Evolutionary conservation across 768 basidiomycete genomes (phyloP).

Genomic region (Kwoniella heveanensis): DNA sequence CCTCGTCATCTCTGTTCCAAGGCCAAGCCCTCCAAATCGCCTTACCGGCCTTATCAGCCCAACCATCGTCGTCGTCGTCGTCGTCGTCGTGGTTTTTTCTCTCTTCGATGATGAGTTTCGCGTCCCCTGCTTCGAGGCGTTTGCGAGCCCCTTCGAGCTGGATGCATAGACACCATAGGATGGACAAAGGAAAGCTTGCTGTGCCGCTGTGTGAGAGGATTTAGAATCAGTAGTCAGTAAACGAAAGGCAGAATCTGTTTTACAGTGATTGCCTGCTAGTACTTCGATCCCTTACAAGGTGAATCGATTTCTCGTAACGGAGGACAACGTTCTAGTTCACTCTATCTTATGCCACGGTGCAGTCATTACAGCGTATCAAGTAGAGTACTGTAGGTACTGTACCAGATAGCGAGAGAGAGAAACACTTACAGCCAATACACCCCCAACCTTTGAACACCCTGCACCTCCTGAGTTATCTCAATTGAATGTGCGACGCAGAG

Average conservation of each 20-base stretch:
- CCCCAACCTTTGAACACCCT: neutral
- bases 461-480: slow-evolving; percentile 5
- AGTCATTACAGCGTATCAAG: too few relatives aligned
- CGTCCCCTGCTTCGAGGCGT: slow-evolving; percentile 2
- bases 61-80: slow-evolving; percentile 2
- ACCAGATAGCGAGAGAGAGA: neutral
- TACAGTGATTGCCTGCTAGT: too few relatives aligned
- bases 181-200: slow-evolving; percentile 8
- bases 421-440: slow-evolving; percentile 17
- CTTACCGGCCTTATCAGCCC: slow-evolving; percentile 9
- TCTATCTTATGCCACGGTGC: too few relatives aligned
- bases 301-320: neutral
- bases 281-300: too few relatives aligned
- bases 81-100: neutral
- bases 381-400: neutral
- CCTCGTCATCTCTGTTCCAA: neutral
- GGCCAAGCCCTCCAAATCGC: slow-evolving; percentile 8
- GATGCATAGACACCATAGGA: slow-evolving; percentile 8
- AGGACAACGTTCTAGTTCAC: too few relatives aligned
- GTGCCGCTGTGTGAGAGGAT: slow-evolving; percentile 2
- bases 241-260: too few relatives aligned
- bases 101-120: neutral
- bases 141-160: slow-evolving; percentile 7
- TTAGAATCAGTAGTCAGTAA: neutral
- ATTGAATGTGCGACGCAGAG: slow-evolving; percentile 5